Percentiles rank a stretch among this genome's conserved stretches.
phyloP scores from a whole-genome alignment of 345 rosid species.

The Corymbia maculata region DNA sequence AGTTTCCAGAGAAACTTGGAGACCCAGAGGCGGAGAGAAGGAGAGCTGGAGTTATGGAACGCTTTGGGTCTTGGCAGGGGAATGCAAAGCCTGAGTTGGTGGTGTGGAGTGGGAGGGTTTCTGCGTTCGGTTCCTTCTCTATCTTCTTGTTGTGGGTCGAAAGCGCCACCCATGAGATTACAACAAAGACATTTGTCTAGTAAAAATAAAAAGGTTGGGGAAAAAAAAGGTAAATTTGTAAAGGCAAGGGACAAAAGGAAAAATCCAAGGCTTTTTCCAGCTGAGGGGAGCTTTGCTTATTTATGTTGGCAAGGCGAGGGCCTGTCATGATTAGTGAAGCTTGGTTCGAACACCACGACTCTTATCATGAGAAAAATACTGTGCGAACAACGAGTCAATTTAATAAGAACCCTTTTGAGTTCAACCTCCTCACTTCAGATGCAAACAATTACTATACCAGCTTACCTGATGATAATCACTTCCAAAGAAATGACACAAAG shows the following conservation, averaged over 20 bases:
- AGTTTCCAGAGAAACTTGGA: slow-evolving; percentile 16
- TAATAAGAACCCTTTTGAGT: too few species aligned
- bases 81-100: slow-evolving; percentile 23
- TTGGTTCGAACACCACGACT: background rate
- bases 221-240: background rate
- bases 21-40: slow-evolving; percentile 21
- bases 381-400: too few species aligned
- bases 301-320: background rate
- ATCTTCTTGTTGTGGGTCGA: slow-evolving; percentile 31
- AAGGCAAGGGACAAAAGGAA: background rate
- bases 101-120: slow-evolving; percentile 5
- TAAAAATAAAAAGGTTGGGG: background rate
- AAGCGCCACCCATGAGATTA: slow-evolving; percentile 42
- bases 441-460: too few species aligned
- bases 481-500: too few species aligned
- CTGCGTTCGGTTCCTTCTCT: slow-evolving; percentile 17
- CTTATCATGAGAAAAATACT: too few species aligned
- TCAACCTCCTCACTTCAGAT: too few species aligned
- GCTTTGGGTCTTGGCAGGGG: slow-evolving; percentile 12
- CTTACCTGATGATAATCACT: too few species aligned
- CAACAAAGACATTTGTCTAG: slow-evolving; percentile 12
- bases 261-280: background rate
- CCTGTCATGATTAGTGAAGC: background rate
- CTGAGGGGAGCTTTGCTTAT: background rate
- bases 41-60: slow-evolving; percentile 3